Base-by-base conservation (phyloP, 2,329 filamentous ascomycete genomes). In the Blastomyces silverae region DNA sequence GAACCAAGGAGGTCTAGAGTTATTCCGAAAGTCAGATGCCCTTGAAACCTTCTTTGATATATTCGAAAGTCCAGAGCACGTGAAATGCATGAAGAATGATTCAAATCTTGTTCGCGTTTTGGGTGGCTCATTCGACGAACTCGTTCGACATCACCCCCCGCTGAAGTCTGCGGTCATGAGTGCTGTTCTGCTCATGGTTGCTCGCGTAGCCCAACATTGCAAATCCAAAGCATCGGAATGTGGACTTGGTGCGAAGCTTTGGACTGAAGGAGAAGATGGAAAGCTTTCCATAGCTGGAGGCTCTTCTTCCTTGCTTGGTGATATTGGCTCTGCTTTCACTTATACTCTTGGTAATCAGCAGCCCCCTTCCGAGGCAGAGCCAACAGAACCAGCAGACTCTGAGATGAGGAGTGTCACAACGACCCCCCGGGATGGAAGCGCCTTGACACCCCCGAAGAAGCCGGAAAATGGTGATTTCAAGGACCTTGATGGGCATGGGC, bases 31-130 rank as follows among this genome's bases (percentile, higher is more conserved):
- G 0, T 97, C 92, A 0, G 83, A 86, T 65, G 92, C 91, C 1
- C 82, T 99, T 56, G 88, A 92, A 64, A 90, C 87, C 70, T 97
- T 92, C 74, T 89, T 99, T 69, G 91, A 97, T 74, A 91, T 97
- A n/a, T 99, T 99, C 69, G 91, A 97, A 76, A 97, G 91, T 69
- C 87, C 92, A 2, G 84, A 87, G 20, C 95, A 99, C 76, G 87
- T 99, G 65, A 90, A 89, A 70, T 89, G 88, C 68, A 87, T 99
- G 83, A 87, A 90, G 67, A 81, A 82, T 48, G 93, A 96, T 69
- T 80, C 84, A 5, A 86, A 88, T 46, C 82, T 95, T 65, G 84
- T 92, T 11, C 84, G 84, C 39, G 85, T 86, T 50, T 84, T 99
- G 61, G 94, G 94, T 13, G 85, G 85, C 34, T 89, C 88, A 52